Evolutionary conservation across 1,284 basidiomycete species (phyloP).

Genomic region (Microbotryum saponariae): DNA sequence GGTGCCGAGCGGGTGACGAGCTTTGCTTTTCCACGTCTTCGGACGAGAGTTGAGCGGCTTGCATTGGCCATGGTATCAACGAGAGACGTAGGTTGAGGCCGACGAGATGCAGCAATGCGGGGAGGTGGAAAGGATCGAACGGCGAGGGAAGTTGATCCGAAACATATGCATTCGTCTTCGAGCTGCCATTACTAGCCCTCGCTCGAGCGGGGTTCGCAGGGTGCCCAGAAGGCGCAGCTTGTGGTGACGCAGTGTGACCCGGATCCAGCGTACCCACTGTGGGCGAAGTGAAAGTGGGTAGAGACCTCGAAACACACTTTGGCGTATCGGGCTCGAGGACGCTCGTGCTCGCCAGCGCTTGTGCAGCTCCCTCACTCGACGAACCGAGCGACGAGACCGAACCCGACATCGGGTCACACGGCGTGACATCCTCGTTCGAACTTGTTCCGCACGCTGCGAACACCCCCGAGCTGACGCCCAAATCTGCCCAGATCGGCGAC

Average conservation of each 20-base stretch:
- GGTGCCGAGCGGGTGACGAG: too few species aligned
- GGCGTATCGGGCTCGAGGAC: too few species aligned
- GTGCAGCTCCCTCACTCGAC: neutral
- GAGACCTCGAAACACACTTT: too few species aligned
- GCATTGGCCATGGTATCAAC: neutral
- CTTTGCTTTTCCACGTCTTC: too few species aligned
- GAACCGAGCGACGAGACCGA: neutral
- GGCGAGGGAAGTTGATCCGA: neutral
- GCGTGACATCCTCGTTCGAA: neutral
- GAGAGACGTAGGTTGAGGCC: slow-evolving; percentile 28
- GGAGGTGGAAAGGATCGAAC: slow-evolving; percentile 26
- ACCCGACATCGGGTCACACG: neutral
- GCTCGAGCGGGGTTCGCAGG: neutral
- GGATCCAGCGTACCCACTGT: too few species aligned
- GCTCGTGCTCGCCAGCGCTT: too few species aligned
- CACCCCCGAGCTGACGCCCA: neutral
- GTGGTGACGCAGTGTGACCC: neutral
- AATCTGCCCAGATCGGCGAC: neutral
- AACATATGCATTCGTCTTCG: neutral
- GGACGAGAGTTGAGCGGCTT: too few species aligned
- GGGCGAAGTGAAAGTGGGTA: too few species aligned
- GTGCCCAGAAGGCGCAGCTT: neutral
- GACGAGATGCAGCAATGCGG: slow-evolving; percentile 25
- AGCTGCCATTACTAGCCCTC: too few species aligned
- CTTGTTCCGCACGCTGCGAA: neutral